Base-by-base conservation (phyloP, 371 early-diverging fungal genomes). In the Circinella umbellata region DNA sequence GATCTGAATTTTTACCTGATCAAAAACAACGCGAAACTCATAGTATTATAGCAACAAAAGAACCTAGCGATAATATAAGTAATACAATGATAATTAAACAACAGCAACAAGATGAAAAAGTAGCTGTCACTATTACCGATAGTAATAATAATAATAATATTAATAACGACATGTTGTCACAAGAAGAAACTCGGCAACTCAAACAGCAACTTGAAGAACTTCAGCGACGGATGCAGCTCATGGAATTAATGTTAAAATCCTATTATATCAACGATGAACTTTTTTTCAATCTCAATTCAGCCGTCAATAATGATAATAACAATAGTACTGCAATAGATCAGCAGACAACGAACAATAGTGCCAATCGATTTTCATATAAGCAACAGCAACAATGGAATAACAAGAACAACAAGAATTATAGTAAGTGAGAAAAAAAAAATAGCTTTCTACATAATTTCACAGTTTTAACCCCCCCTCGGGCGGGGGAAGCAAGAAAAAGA, bases 201-300 rank as follows among this genome's bases (percentile, higher is more conserved):
- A 18, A 57, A 57, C 7, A 57, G 1, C 57, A 57, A n/a, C 27
- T 57, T 5, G 35, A 57, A 34, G 57, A 57, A 6, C 57, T 57
- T 14, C 57, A 57, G 4, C 11, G n/a, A 7, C 57, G 57, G 8
- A 14, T 78, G 54, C 75, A 78, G 57, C 15, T 78, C 8, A 46
- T 69, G 64, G 69, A 69, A 38, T 15, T 63, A 3, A 51, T 69
- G 34, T 57, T 69, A 8, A 63, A 64, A 51, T 27, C 55, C 4
- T 69, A 69, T 17, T 69, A 69, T 13, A 49, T 69, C 17, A 62
- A 64, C 27, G 57, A 63, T 36, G 64, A 63, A 63, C 9, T 69
- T 4, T 69, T 69, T 36, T 34, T 15, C 9, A 20, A 39, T 14
- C 69, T 69, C 39, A 17, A 68, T 20, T 39, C 35, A 8, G 51